Evolutionary conservation across 441 rosid genomes (phyloP).

Genomic region (Pelargonium australe): DNA sequence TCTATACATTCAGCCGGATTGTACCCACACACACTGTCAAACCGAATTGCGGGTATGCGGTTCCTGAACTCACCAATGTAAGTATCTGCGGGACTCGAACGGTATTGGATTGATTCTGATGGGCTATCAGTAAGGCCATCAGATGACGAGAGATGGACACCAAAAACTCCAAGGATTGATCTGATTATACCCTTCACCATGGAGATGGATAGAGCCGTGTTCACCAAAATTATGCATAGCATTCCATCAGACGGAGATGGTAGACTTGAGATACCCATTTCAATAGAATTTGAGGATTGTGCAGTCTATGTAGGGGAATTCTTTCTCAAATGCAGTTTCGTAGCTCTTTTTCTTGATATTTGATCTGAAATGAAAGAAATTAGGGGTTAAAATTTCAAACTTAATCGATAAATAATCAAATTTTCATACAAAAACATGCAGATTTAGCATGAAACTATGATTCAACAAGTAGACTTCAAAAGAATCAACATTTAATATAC

Average conservation of each 20-base stretch:
- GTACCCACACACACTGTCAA: constrained; percentile 38
- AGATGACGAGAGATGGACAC: constrained; percentile 41
- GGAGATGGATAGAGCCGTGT: constrained; percentile 75
- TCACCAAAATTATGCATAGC: constrained; percentile 62
- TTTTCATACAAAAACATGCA: background rate
- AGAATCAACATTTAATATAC: background rate
- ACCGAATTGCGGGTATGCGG: constrained; percentile 45
- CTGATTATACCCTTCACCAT: constrained; percentile 62
- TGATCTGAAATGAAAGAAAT: constrained; percentile 22
- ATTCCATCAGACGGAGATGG: constrained; percentile 96
- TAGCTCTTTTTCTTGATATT: constrained; percentile 10
- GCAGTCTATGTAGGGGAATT: constrained; percentile 4
- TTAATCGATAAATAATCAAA: constrained; percentile 8
- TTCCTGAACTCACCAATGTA: constrained; percentile 62
- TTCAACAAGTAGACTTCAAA: background rate
- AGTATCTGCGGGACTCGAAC: constrained; percentile 32
- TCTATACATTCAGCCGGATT: constrained; percentile 28
- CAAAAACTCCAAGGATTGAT: constrained; percentile 59
- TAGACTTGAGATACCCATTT: constrained; percentile 83
- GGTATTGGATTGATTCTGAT: constrained; percentile 38
- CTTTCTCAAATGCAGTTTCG: too few relatives aligned
- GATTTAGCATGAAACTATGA: background rate
- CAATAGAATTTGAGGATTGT: background rate
- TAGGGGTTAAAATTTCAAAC: background rate
- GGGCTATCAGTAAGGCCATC: constrained; percentile 21